Base-by-base conservation (phyloP, 148 eudicot genomes). In the Rheum nobile region DNA sequence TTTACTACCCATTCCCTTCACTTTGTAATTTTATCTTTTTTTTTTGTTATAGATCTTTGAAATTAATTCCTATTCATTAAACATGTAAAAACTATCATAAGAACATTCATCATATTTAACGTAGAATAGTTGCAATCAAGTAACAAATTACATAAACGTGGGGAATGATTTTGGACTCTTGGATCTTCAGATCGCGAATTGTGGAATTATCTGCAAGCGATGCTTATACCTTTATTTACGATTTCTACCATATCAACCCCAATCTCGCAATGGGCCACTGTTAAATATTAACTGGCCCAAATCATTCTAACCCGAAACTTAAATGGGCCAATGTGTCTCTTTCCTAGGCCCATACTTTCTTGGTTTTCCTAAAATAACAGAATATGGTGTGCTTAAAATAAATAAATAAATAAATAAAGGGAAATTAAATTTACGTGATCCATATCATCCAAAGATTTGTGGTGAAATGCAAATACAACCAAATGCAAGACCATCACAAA, bases 391-490 rank as follows among this genome's bases (percentile, higher is more conserved):
- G n/a, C n/a, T n/a, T n/a, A n/a, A n/a, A n/a, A n/a, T n/a, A n/a
- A 17, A 19, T 1, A 17, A 4, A 2, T 48, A 22, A n/a, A n/a
- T n/a, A n/a, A n/a, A n/a, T n/a, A n/a, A n/a, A n/a, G n/a, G n/a
- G n/a, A n/a, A n/a, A n/a, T n/a, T n/a, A 1, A 31, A 63, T 12
- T 31, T 16, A 13, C n/a, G n/a, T 63, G 37, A 63, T 63, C 68
- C 2, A 1, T 31, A 63, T 29, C 11, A 8, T 24, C 65, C 65
- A 63, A 63, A 63, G 8, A 63, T 63, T 63, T 63, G 68, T 63
- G 68, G 68, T 63, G 9, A 63, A 14, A 34, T 65, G 41, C 70
- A 65, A 65, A 31, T 17, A 31, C 70, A 65, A 65, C 70, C 38
- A 65, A 65, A 31, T 6, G 22, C n/a, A 65, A 16, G 10, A 31